A percentile compares a stretch with the other conserved stretches of the same genome.
These are phyloP conservation scores for Chlamydomonas applanata DNA, from an alignment of 139 green algal genomes.

Conservation along the genomic window DNA sequence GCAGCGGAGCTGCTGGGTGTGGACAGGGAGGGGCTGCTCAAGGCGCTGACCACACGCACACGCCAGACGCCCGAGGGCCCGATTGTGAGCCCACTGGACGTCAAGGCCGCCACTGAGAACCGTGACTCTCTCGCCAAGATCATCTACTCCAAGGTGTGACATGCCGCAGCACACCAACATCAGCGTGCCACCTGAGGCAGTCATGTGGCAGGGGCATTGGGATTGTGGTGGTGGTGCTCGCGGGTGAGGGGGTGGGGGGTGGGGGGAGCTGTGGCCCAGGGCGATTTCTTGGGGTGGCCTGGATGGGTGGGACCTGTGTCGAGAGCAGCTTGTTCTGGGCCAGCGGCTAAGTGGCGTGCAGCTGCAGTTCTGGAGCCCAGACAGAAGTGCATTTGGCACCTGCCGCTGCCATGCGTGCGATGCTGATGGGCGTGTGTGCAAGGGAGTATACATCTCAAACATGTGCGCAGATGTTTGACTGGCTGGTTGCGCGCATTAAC, in stretches of 20 bases:
- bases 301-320: too few relatives aligned
- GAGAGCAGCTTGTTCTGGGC: too few relatives aligned
- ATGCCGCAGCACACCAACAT: background rate
- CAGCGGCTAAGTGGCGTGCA: too few relatives aligned
- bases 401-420: background rate
- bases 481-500: conserved; percentile 83
- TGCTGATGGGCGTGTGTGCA: background rate
- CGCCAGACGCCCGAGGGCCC: conserved; percentile 85
- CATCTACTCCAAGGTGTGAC: conserved; percentile 75
- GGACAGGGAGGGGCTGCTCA: conserved; percentile 62
- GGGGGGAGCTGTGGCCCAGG: background rate
- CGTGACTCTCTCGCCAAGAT: conserved; percentile 95
- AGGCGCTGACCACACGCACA: conserved; percentile 89
- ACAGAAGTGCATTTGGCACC: background rate
- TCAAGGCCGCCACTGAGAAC: conserved; percentile 79
- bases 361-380: too few relatives aligned
- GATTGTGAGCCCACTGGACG: conserved; percentile 87
- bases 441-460: background rate
- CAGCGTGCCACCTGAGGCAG: too few relatives aligned
- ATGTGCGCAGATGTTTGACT: conserved; percentile 95
- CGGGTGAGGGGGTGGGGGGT: background rate
- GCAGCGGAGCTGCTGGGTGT: conserved; percentile 78
- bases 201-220: background rate
- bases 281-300: too few relatives aligned
- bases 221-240: background rate